These are phyloP conservation scores for Sphagnum tenellum DNA, from an alignment of 225 moss, liverwort and hornwort species.

Conservation along the genomic window DNA sequence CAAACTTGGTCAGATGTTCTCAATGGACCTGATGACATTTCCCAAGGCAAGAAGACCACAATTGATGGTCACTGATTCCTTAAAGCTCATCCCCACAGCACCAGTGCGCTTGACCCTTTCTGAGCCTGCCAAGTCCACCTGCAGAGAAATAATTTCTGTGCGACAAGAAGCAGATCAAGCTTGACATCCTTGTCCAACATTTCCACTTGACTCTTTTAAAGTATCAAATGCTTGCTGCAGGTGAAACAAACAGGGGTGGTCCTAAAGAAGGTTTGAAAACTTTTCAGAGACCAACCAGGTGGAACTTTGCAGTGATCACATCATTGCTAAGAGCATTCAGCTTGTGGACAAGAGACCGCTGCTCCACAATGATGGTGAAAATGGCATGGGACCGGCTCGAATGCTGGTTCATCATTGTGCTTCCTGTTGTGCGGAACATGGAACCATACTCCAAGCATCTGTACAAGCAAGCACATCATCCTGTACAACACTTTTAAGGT, in stretches of 20 bases:
- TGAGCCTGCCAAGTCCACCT: conserved; percentile 95
- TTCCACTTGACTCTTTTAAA: no score
- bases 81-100: conserved; percentile 88
- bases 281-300: conserved; percentile 43
- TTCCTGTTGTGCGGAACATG: conserved; percentile 85
- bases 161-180: no score
- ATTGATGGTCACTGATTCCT: conserved; percentile 91
- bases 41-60: conserved; percentile 88
- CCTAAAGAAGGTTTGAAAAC: no score
- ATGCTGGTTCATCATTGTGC: conserved; percentile 94
- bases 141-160: neutral
- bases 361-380: conserved; percentile 92
- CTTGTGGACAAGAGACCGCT: conserved; percentile 53
- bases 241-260: no score
- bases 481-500: no score
- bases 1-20: no score
- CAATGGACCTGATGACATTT: conserved; percentile 79
- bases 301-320: conserved; percentile 91
- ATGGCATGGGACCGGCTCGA: conserved; percentile 95
- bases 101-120: conserved; percentile 91
- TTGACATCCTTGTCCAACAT: no score
- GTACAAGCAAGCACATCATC: neutral
- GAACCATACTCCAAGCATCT: conserved; percentile 80
- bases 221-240: no score
- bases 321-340: conserved; percentile 37